Percentiles rank a stretch among this genome's conserved stretches.
Evolutionary conservation across 208 protist genomes (phyloP).

Genomic region (Trypanosoma vivax): DNA sequence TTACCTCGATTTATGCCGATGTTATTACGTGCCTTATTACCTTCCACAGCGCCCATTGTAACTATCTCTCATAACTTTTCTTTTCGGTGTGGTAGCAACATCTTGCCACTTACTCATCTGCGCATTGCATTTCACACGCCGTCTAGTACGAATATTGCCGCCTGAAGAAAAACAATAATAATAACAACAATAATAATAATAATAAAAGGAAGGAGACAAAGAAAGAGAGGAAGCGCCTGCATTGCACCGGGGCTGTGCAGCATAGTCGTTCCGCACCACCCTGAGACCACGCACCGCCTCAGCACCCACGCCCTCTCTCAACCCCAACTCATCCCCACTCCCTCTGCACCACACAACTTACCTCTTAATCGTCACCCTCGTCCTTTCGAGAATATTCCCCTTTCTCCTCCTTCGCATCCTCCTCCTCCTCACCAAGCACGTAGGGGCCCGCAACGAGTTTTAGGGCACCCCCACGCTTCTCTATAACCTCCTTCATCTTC

Average conservation of each 20-base stretch:
- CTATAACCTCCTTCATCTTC: conserved; percentile 83
- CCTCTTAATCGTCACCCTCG: conserved; percentile 77
- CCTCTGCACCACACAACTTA: conserved; percentile 1
- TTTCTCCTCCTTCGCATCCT: conserved; percentile 44
- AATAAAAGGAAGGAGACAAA: background rate
- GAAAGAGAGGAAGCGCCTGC: conserved; percentile 3
- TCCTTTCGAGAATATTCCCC: conserved; percentile 50
- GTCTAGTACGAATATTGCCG: background rate
- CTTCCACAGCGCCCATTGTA: no score
- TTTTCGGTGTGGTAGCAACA: no score
- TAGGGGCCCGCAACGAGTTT: conserved; percentile 83
- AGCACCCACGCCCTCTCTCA: no score
- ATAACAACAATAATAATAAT: background rate
- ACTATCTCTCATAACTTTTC: no score
- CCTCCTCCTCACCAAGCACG: conserved; percentile 51
- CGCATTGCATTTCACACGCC: background rate
- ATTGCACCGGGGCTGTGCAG: no score
- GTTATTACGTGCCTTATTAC: no score
- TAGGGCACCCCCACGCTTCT: conserved; percentile 77
- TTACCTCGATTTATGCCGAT: no score
- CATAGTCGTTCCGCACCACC: no score
- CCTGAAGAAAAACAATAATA: background rate
- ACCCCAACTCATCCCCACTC: background rate
- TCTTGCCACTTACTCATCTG: background rate
- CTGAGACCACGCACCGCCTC: no score